Evolutionary conservation across 2,329 filamentous ascomycete genomes (phyloP), one percentile per base, ranked within the genome.

Genomic region (Davidsoniella neocaledoniae): DNA sequence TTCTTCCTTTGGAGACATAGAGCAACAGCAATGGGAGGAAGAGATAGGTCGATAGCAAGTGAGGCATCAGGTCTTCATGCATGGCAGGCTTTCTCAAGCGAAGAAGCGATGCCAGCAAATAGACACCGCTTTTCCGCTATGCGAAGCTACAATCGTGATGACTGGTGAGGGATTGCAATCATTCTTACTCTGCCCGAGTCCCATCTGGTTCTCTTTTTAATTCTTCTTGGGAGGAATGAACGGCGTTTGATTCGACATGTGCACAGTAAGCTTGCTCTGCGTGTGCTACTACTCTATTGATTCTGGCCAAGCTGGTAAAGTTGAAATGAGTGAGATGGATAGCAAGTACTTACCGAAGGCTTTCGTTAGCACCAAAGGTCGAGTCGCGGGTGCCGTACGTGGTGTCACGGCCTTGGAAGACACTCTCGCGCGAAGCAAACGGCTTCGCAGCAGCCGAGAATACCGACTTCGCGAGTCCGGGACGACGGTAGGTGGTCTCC

Each of bases 401-500:
- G 4, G 21, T 43, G 33, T 50, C 48, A 12, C 41, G 48, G 21
- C 48, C 48, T 9, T 10, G 26, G 42, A 46, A 52, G 14, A 6
- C 19, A 19, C 26, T 46, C 19, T 52, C 46, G 10, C 36, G 33
- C 16, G 26, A 19, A 19, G 46, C 16, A 38, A 53, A 53, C 8
- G 46, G 37, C 43, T 46, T 44, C 7, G 36, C 26, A 21, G 43
- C 41, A 6, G 50, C 46, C 17, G 40, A 36, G 41, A 53, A 43
- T 5, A 48, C 43, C 14, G 45, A 40, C 51, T 53, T 53, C 17
- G 45, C 43, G 26, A 43, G 43, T 16, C 38, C 37, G 14, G 51
- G 51, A 12, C 46, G 46, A 26, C 47, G 47, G 39, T 53, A 48
- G 37, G 42, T 50, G 19, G 43, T 49, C 43, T 53, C 51, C 46